Evolutionary conservation across 345 rosid genomes (phyloP), one percentile per base, ranked within the genome.

Genomic region (Laguncularia racemosa): DNA sequence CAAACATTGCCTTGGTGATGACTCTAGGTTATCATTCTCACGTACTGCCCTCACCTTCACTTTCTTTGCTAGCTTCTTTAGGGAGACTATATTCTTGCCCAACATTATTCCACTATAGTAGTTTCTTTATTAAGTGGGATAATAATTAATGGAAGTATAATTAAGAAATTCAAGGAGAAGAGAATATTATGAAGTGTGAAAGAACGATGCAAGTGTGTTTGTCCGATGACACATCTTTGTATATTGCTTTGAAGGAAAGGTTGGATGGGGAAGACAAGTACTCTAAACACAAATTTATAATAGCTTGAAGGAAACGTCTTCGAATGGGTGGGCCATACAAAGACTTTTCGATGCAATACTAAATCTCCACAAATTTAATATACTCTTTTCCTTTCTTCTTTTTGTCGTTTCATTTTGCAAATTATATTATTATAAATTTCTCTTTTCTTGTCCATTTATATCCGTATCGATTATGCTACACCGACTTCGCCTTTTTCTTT

Each of bases 1-100:
- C 71, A 83, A 68, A 23, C 75, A 65, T 69, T 86, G 82, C 12
- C 70, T 61, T 1, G 75, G 77, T 46, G 62, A 58, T 1, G 82
- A 63, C 21, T 54, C 54, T 46, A 55, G 65, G 57, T 66, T 53
- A 13, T 33, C 20, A 14, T 48, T 52, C 45, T 51, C 62, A 44
- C 72, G 59, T 40, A 70, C 66, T 23, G 78, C 67, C 51, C 59
- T 78, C 12, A 59, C 82, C 71, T 77, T 88, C 69, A 78, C 84
- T 62, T 79, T 92, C 82, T 73, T 86, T 23, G 93, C 93, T 20
- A 92, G 73, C 18, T 84, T 89, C 84, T 83, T 86, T 72, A 92
- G 82, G 1, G 90, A 82, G 28, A 56, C 78, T 62, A 86, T 83
- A 75, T 81, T 84, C 66, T 81, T 82, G 3, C 91, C 81, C 40